Conservation (phyloP, 768 basidiomycete genomes). For the Hygrocybe coccinea region DNA sequence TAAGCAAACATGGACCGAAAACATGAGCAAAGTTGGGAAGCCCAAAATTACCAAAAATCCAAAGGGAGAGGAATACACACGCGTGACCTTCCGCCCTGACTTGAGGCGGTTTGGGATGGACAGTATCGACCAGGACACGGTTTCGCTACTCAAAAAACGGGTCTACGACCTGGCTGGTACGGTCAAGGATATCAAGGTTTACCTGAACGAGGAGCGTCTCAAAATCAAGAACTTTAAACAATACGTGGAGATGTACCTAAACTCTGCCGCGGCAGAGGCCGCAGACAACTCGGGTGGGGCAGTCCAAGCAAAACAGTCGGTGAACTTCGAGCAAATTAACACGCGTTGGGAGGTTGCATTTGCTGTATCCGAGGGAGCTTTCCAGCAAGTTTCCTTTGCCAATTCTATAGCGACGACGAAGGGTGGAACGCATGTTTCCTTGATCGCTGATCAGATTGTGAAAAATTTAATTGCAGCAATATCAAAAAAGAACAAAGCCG, state of each 20-base stretch:
- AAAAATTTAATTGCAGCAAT: conserved; percentile 79
- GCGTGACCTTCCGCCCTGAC: conserved; percentile 90
- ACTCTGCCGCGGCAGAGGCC: conserved; percentile 67
- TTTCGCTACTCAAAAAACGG: conserved; percentile 83
- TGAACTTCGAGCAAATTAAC: conserved; percentile 78
- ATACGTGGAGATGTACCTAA: conserved; percentile 92
- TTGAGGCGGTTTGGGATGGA: conserved; percentile 90
- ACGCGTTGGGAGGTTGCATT: conserved; percentile 94
- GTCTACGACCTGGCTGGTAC: conserved; percentile 99
- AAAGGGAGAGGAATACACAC: conserved; percentile 86
- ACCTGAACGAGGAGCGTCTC: conserved; percentile 83
- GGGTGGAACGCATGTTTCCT: conserved; percentile 88
- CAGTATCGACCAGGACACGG: conserved; percentile 84
- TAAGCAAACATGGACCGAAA: conserved; percentile 89
- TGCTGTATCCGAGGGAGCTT: conserved; percentile 85
- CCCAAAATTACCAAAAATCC: conserved; percentile 92
- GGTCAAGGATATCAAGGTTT: conserved; percentile 87
- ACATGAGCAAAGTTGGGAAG: conserved; percentile 84
- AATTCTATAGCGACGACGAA: conserved; percentile 97
- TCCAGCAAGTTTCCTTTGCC: conserved; percentile 94
- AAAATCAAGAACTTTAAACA: conserved; percentile 95
- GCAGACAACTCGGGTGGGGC: conserved; percentile 73
- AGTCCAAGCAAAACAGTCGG: conserved; percentile 64
- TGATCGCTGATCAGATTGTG: conserved; percentile 83
- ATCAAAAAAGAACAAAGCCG: conserved; percentile 95